Evolutionary conservation across 495 filamentous ascomycete species (phyloP).

Genomic region (Daldinia grandis): DNA sequence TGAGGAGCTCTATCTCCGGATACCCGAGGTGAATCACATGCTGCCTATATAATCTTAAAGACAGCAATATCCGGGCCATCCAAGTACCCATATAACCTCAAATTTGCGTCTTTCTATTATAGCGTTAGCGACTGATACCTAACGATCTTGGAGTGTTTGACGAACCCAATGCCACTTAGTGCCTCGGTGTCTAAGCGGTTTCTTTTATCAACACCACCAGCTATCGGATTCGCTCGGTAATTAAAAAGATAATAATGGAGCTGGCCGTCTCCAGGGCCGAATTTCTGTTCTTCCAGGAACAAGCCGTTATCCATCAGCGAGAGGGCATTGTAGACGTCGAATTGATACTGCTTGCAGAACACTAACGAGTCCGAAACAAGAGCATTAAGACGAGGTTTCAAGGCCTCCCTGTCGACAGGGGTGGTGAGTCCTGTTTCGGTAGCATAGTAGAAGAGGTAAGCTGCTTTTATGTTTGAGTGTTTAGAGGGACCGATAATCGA

Average conservation of each 20-base stretch:
- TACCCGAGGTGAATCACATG: slow-evolving; percentile 4
- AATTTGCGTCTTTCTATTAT: slow-evolving; percentile 45
- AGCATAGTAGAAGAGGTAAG: slow-evolving; percentile 97
- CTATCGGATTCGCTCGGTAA: slow-evolving; percentile 82
- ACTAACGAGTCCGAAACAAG: slow-evolving; percentile 88
- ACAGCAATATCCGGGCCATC: background rate
- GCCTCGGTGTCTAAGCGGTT: slow-evolving; percentile 76
- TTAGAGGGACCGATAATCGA: slow-evolving; percentile 84
- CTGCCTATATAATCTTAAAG: slow-evolving; percentile 1
- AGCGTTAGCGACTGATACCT: slow-evolving; percentile 31
- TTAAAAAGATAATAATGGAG: slow-evolving; percentile 98
- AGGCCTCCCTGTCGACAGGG: slow-evolving; percentile 60
- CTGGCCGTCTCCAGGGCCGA: slow-evolving; percentile 91
- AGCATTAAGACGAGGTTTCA: slow-evolving; percentile 75
- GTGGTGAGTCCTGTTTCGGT: slow-evolving; percentile 77
- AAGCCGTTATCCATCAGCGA: slow-evolving; percentile 92
- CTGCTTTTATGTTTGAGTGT: slow-evolving; percentile 79
- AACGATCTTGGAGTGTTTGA: slow-evolving; percentile 68
- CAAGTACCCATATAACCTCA: slow-evolving; percentile 13
- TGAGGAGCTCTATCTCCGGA: slow-evolving; percentile 4
- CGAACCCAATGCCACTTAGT: slow-evolving; percentile 87
- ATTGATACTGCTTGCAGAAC: slow-evolving; percentile 83
- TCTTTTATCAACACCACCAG: slow-evolving; percentile 81
- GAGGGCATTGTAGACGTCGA: slow-evolving; percentile 97
- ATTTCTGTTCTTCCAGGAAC: slow-evolving; percentile 92